Evolutionary conservation across 495 filamentous ascomycete species (phyloP), one percentile per base, ranked within the genome.

Genomic region (Apodospora peruviana): DNA sequence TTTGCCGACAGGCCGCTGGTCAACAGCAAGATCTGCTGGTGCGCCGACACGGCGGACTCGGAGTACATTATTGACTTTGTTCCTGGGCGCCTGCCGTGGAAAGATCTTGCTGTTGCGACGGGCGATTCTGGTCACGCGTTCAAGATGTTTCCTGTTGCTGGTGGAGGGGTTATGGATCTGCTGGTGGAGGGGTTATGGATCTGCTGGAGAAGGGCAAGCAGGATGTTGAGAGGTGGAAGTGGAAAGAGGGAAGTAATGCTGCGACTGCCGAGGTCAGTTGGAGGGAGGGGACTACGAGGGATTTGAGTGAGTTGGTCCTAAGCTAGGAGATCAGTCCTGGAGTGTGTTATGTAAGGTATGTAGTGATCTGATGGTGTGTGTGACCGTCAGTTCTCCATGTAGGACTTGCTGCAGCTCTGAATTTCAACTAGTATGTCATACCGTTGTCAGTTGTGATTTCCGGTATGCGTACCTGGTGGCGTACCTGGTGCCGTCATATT

Each of bases 121-220:
- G 77, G 76, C 11, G 77, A 78, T 42, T 77, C 74, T 17, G 76
- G 70, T 3, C 76, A 80, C 55, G 73, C 61, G 3, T 80, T 82
- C 57, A 81, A 81, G 62, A 77, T 80, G 72, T 61, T 81, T 34
- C 79, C 79, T 1, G 66, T 77, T 48, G 54, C 77, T 17, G 80
- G 79, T 0, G 54, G 61, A 17, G 77, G 71, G 67, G 71, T 80
- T 56, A 69, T 43, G 56, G 55, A 59, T 3, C 32, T 62, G 29
- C 1, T 61, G 7, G 46, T n/a, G 54, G 61, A 17, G 77, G 71
- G 67, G 71, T 80, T 56, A 69, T 43, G 56, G 55, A 59, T 3
- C 32, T 62, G 29, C 1, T 61, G 7, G 46, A 58, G 32, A 58
- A 43, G 21, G 61, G 54, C 7, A 19, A 44, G n/a, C 61, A 60